These are phyloP conservation scores for Vaccinium macrocarpon DNA, from an alignment of 148 eudicot genomes.

Conservation along the genomic window DNA sequence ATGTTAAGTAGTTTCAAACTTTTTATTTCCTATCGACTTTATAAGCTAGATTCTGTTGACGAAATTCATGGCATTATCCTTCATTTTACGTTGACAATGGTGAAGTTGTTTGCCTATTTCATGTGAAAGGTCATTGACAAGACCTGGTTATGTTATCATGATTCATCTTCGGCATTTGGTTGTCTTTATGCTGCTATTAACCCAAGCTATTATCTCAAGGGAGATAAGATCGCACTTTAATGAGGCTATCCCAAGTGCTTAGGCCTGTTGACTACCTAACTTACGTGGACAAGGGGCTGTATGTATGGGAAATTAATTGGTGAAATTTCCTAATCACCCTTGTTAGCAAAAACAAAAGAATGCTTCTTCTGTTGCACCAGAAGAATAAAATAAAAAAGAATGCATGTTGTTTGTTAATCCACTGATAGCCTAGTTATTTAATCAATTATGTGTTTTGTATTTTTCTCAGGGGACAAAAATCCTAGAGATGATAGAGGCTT, in stretches of 20 bases:
- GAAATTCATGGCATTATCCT: background rate
- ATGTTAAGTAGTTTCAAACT: background rate
- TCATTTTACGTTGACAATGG: background rate
- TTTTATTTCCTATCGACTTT: background rate
- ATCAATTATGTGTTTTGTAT: background rate
- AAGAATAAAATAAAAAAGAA: background rate
- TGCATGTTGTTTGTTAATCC: background rate
- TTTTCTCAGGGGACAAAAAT: slow-evolving; percentile 68
- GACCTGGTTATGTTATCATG: background rate
- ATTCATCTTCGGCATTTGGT: slow-evolving; percentile 1
- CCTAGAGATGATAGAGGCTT: slow-evolving; percentile 57
- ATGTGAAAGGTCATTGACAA: background rate
- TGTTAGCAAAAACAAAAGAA: background rate
- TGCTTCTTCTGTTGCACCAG: too few relatives aligned
- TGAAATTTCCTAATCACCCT: background rate
- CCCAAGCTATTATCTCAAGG: background rate
- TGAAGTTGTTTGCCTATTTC: background rate
- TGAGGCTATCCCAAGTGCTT: background rate
- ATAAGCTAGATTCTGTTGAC: background rate
- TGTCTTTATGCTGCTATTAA: background rate
- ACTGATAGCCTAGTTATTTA: background rate
- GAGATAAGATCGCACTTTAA: background rate
- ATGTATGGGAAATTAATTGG: background rate
- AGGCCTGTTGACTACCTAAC: background rate
- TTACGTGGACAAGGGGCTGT: background rate